Evolutionary conservation across 805 yeast species (phyloP).

Genomic region (Ogataea pignaliae): DNA sequence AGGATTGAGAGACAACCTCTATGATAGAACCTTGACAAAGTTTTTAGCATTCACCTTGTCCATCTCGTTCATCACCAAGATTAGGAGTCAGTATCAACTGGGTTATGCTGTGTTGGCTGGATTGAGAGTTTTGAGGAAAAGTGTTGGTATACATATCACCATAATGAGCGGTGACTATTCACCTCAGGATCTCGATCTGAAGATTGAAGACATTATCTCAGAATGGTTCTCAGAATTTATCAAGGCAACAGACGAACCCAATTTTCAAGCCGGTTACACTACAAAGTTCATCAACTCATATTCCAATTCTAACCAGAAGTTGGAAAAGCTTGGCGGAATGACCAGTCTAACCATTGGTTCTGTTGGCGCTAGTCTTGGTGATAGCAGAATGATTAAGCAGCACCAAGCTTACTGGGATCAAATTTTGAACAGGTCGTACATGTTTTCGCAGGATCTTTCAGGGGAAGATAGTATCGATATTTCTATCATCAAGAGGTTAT

Average conservation of each 20-base stretch:
- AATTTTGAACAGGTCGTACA: conserved; percentile 39
- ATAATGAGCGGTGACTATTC: conserved; percentile 47
- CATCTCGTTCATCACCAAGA: conserved; percentile 37
- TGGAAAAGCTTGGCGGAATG: conserved; percentile 14
- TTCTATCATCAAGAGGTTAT: conserved; percentile 27
- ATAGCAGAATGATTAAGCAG: conserved; percentile 23
- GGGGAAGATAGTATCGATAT: conserved; percentile 33
- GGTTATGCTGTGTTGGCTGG: conserved; percentile 66
- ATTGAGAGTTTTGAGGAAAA: conserved; percentile 41
- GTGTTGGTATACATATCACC: conserved; percentile 55
- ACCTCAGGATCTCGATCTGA: conserved; percentile 37
- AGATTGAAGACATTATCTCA: conserved; percentile 44
- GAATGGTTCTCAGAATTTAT: conserved; percentile 35
- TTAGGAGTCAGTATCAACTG: conserved; percentile 52
- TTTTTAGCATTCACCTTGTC: conserved; percentile 46
- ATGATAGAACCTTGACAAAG: conserved; percentile 37
- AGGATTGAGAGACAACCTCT: conserved; percentile 39
- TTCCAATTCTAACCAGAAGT: conserved; percentile 13
- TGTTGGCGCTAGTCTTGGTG: conserved; percentile 18
- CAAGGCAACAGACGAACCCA: conserved; percentile 27
- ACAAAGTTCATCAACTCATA: conserved; percentile 33
- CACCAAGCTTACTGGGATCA: conserved; percentile 51
- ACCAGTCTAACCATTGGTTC: conserved; percentile 24
- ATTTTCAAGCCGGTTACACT: conserved; percentile 33
- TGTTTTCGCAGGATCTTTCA: conserved; percentile 31